phyloP scores from a whole-genome alignment of 2,329 filamentous ascomycete species.

The Nectriaceae sp. region DNA sequence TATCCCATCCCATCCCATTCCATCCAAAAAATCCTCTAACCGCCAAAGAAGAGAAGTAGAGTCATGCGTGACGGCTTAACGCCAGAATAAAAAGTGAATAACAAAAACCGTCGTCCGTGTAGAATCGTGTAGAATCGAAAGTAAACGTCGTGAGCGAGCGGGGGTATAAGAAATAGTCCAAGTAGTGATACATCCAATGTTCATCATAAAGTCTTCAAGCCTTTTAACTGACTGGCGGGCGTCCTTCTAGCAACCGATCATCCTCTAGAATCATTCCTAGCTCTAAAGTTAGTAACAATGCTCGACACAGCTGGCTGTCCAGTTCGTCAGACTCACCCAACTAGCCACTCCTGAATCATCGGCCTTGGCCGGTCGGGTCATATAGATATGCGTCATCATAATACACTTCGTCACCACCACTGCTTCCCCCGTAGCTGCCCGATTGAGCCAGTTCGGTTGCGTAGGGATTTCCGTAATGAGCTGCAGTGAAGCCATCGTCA shows the following conservation, averaged over 20 bases:
- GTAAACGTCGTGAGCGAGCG: constrained; percentile 21
- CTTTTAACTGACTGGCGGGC: too few species aligned
- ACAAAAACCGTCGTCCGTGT: background rate
- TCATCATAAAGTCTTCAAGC: constrained; percentile 20
- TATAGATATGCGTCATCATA: constrained; percentile 35
- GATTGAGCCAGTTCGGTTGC: constrained; percentile 28
- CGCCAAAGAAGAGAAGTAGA: background rate
- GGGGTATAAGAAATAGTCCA: constrained; percentile 20
- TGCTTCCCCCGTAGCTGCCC: constrained; percentile 35
- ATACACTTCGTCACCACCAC: constrained; percentile 35
- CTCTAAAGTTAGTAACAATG: background rate
- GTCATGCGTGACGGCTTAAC: background rate
- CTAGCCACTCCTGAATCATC: background rate
- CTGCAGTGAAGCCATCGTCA: constrained; percentile 35
- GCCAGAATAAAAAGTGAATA: background rate
- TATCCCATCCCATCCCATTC: background rate
- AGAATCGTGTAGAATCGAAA: background rate
- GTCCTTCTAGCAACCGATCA: too few species aligned
- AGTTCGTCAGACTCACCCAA: background rate
- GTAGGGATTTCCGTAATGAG: constrained; percentile 30
- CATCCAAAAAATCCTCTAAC: background rate
- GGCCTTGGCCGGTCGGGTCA: constrained; percentile 19
- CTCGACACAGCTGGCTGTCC: too few species aligned
- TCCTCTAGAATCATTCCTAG: too few species aligned
- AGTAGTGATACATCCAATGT: constrained; percentile 18